These are phyloP conservation scores for Hypomontagnella monticulosa DNA, from an alignment of 495 filamentous ascomycete species.

Conservation along the genomic window DNA sequence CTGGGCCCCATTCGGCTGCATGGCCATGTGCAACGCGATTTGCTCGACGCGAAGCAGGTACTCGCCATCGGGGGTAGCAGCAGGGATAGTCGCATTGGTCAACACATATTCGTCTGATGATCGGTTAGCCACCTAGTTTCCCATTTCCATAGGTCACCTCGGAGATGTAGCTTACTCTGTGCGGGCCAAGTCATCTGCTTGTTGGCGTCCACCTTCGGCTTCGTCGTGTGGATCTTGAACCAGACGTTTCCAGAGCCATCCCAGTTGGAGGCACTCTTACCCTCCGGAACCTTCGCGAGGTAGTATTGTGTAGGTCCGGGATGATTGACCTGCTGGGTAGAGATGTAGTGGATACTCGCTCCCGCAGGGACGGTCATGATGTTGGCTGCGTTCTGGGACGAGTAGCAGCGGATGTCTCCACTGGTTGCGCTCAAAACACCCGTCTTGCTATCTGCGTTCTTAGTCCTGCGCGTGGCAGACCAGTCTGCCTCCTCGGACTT, in stretches of 20 bases:
- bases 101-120: slow-evolving; percentile 48
- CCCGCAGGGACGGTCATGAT: slow-evolving; percentile 55
- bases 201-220: slow-evolving; percentile 50
- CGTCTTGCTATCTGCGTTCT: slow-evolving; percentile 51
- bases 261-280: slow-evolving; percentile 53
- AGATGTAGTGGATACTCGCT: slow-evolving; percentile 56
- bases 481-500: slow-evolving; percentile 51
- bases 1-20: slow-evolving; percentile 55
- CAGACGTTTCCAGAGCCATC: slow-evolving; percentile 59
- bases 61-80: slow-evolving; percentile 55
- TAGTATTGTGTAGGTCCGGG: slow-evolving; percentile 59
- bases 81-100: slow-evolving; percentile 59
- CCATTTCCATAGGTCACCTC: neutral
- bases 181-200: slow-evolving; percentile 53
- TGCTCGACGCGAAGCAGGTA: slow-evolving; percentile 69
- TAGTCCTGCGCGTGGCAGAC: slow-evolving; percentile 55
- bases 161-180: slow-evolving; percentile 45
- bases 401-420: slow-evolving; percentile 60
- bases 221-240: slow-evolving; percentile 63
- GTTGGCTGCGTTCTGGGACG: slow-evolving; percentile 49
- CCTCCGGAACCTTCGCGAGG: slow-evolving; percentile 59
- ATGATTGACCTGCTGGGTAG: slow-evolving; percentile 58
- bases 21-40: slow-evolving; percentile 61
- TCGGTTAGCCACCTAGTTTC: neutral
- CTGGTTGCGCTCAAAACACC: slow-evolving; percentile 53